Evolutionary conservation across 2,329 filamentous ascomycete species (phyloP), one percentile per base, ranked within the genome.

Genomic region (Scytalidium sp.): DNA sequence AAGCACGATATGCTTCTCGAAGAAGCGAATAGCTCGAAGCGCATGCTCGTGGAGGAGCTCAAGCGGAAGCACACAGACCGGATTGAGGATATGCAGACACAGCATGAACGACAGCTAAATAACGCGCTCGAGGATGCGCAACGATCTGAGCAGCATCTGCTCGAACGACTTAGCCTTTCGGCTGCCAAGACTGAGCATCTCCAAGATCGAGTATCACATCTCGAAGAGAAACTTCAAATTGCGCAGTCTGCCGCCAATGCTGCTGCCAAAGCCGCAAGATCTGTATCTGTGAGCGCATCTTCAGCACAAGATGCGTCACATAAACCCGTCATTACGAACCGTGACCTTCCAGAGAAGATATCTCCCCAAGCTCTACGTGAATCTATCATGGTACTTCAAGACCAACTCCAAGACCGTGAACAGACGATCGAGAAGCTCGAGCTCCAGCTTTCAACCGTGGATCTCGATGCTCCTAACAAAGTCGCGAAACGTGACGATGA

Each of bases 331-430:
- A 67, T 70, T n/a, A 70, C 73, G 39, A 64, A 64, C 17, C 66
- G 73, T 51, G 77, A 79, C 19, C 70, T 84, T 3, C 88, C 90
- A 0, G 90, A 94, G 67, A 96, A 88, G 75, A 90, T 97, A 50
- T 97, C 93, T 2, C 90, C 92, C 1, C 93, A 97, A 69, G 94
- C 94, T 6, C 80, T 99, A 25, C 87, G 94, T 23, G 94, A 99
- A 70, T 96, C 92, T 1, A 97, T 99, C 64, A 85, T 96, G 70
- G 94, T 97, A 17, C 77, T 99, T 21, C 94, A 99, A 70, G 93
- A 97, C 68, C 94, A 99, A 68, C 79, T 99, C 6, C 94, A 97
- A 67, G 90, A 94, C 60, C 91, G 94, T 47, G 94, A 99, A 71
- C 81, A 87, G 52, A 85, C 84, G 36, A 96, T 97, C 58, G 94